These are phyloP conservation scores for Logfia minima DNA, from an alignment of 129 eudicot species.

Conservation along the genomic window DNA sequence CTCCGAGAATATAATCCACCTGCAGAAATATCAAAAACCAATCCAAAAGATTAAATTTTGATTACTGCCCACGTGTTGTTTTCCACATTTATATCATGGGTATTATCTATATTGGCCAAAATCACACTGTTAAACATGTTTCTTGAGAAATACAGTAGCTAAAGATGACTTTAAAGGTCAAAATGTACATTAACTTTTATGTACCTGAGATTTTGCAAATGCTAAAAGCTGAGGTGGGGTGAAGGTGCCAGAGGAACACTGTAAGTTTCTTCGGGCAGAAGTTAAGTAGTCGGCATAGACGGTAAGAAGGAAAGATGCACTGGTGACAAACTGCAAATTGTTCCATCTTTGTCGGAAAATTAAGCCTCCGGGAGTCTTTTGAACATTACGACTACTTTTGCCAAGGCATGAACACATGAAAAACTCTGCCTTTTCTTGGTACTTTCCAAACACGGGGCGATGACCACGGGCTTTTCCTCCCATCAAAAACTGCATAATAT, in stretches of 20 bases:
- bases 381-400: slow-evolving; percentile 45
- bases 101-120: not conserved
- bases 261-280: slow-evolving; percentile 41
- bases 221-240: slow-evolving; percentile 51
- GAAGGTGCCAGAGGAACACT: slow-evolving; percentile 42
- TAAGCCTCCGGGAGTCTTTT: slow-evolving; percentile 58
- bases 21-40: slow-evolving; percentile 7
- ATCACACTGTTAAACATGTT: slow-evolving; percentile 8
- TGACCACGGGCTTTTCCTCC: slow-evolving; percentile 59
- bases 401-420: slow-evolving; percentile 55
- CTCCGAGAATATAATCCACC: slow-evolving; percentile 66
- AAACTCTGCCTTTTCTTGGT: slow-evolving; percentile 48
- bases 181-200: not conserved
- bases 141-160: not conserved
- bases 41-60: slow-evolving; percentile 7
- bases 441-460: slow-evolving; percentile 48
- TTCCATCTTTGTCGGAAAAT: slow-evolving; percentile 63
- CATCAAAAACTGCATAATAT: slow-evolving; percentile 62
- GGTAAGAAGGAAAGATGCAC: slow-evolving; percentile 58
- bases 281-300: slow-evolving; percentile 61
- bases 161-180: slow-evolving; percentile 12
- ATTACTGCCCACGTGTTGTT: slow-evolving; percentile 8
- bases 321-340: slow-evolving; percentile 71
- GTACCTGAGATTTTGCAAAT: slow-evolving; percentile 67
- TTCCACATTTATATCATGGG: not conserved